Evolutionary conservation across 306 rosid genomes (phyloP).

Genomic region (Cyclanthera cordifolia): DNA sequence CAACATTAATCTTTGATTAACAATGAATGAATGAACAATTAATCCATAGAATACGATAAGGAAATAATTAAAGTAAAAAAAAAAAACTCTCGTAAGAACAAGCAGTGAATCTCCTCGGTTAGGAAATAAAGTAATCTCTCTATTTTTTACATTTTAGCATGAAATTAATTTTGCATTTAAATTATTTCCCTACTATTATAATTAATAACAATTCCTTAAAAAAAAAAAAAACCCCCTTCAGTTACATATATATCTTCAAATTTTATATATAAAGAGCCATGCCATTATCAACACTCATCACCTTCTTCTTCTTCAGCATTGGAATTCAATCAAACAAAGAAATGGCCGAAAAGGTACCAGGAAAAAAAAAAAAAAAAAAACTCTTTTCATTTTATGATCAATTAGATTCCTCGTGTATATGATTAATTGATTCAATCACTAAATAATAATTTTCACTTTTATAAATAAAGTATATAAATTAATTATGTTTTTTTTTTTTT

Average conservation of each 20-base stretch:
- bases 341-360: conserved; percentile 7
- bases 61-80: not conserved
- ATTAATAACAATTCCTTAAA: not conserved
- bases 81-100: not conserved
- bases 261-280: not conserved
- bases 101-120: not conserved
- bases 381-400: not conserved
- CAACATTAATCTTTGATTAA: not conserved
- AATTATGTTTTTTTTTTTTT: not conserved
- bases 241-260: not conserved
- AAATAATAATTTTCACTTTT: too few species aligned
- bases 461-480: not conserved
- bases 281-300: not conserved
- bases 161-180: not conserved
- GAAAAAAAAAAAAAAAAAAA: too few species aligned
- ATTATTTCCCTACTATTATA: not conserved
- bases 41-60: not conserved
- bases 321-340: not conserved
- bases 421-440: too few species aligned
- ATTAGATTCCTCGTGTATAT: too few species aligned
- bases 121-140: not conserved
- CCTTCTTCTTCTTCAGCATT: not conserved
- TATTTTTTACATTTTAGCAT: not conserved
- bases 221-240: too few species aligned
- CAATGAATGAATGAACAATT: too few species aligned